Evolutionary conservation across 495 filamentous ascomycete species (phyloP).

Genomic region (Tuber brumale): DNA sequence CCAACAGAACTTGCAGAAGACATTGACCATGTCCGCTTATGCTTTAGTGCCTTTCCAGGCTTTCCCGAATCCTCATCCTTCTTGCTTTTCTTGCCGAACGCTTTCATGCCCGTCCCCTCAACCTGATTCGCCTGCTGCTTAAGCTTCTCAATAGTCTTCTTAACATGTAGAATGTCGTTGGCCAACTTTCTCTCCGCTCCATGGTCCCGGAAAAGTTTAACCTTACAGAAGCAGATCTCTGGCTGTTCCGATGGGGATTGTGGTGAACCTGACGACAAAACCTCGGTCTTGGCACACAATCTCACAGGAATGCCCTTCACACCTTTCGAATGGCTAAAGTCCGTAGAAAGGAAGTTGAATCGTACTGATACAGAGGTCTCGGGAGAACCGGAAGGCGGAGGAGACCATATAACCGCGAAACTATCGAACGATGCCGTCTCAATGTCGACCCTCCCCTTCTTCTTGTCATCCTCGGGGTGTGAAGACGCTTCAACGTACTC

Average conservation of each 20-base stretch:
- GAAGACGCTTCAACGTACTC: conserved; percentile 81
- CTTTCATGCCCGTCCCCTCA: conserved; percentile 74
- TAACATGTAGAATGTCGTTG: conserved; percentile 87
- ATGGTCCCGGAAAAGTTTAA: conserved; percentile 94
- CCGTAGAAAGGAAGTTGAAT: conserved; percentile 96
- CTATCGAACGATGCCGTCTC: conserved; percentile 83
- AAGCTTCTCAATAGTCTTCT: conserved; percentile 90
- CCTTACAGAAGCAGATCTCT: conserved; percentile 88
- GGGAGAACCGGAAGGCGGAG: conserved; percentile 53
- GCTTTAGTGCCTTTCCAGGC: conserved; percentile 74
- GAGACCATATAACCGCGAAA: conserved; percentile 83
- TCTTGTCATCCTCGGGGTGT: conserved; percentile 61
- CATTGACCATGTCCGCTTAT: conserved; percentile 93
- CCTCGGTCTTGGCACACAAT: conserved; percentile 81
- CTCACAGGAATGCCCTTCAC: conserved; percentile 93
- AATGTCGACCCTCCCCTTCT: conserved; percentile 63
- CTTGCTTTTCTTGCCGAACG: conserved; percentile 80
- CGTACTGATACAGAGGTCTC: conserved; percentile 80
- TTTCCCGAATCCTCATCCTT: conserved; percentile 57
- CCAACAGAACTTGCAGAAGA: conserved; percentile 71
- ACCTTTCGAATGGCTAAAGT: conserved; percentile 96
- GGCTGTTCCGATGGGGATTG: conserved; percentile 45
- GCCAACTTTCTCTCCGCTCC: conserved; percentile 91
- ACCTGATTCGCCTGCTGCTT: conserved; percentile 83
- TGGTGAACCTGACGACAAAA: conserved; percentile 48